Percentiles rank a stretch among this genome's conserved stretches.
Conservation (phyloP, 78 protist genomes). For the Dictyostelium capitatum region DNA sequence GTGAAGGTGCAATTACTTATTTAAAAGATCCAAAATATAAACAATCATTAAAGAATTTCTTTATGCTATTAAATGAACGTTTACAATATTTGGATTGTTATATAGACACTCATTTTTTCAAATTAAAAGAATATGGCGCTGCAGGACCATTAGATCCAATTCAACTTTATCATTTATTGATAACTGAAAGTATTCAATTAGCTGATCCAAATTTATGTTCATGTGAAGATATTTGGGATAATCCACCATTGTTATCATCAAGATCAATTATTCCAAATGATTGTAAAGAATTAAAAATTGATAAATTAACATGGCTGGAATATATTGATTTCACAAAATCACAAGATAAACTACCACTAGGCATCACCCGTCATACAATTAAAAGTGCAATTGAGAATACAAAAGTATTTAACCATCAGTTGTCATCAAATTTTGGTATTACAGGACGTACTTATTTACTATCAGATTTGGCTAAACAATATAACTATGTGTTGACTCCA, state of each 20-base stretch:
- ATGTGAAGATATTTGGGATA: neutral
- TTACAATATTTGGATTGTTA: no score
- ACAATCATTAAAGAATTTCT: constrained; percentile 8
- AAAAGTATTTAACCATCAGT: no score
- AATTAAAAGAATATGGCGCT: neutral
- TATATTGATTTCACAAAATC: neutral
- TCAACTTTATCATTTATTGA: neutral
- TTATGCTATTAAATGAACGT: constrained; percentile 10
- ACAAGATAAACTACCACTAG: no score
- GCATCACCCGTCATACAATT: no score
- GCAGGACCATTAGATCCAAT: neutral
- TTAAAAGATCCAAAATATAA: neutral
- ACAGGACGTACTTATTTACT: neutral
- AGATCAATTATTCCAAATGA: neutral
- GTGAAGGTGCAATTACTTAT: neutral
- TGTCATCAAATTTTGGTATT: neutral
- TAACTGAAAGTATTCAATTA: constrained; percentile 14
- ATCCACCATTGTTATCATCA: constrained; percentile 23
- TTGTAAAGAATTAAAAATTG: no score
- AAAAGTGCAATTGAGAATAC: neutral
- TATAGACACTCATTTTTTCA: no score
- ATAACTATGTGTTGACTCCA: constrained; percentile 42
- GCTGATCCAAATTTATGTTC: constrained; percentile 22
- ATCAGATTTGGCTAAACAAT: constrained; percentile 11
- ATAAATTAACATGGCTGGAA: no score